A percentile compares a stretch with the other conserved stretches of the same genome.
Evolutionary conservation across 2,329 filamentous ascomycete species (phyloP).

Genomic region (Arthrobotrys pseudoclavata): DNA sequence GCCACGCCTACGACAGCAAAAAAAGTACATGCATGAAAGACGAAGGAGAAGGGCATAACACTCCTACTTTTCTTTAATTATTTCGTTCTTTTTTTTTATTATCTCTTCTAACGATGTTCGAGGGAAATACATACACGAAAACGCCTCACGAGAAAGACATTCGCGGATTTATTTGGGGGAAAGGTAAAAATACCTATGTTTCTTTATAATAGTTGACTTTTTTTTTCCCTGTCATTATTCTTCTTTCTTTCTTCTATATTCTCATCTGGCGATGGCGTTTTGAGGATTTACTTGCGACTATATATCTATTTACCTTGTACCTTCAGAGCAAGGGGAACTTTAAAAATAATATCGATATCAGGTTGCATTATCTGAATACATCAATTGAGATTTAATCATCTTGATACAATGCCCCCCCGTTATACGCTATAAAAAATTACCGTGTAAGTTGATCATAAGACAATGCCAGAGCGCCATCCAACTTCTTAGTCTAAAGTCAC

Average conservation of each 20-base stretch:
- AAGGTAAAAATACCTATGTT: not conserved
- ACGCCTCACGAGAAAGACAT: slow-evolving; percentile 1
- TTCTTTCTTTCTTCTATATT: not conserved
- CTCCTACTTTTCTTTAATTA: not conserved
- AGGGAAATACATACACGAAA: not conserved
- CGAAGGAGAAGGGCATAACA: not conserved
- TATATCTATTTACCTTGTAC: not conserved
- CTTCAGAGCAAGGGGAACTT: not conserved
- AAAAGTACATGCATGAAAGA: not conserved
- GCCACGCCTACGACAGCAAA: not conserved
- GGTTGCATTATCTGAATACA: not conserved
- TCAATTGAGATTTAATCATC: too few relatives aligned
- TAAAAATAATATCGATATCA: not conserved
- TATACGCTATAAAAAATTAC: too few relatives aligned
- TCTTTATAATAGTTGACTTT: not conserved
- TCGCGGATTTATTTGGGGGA: not conserved
- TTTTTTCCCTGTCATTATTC: not conserved
- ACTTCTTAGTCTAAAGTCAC: too few relatives aligned
- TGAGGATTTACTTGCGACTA: not conserved
- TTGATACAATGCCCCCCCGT: too few relatives aligned
- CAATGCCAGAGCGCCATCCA: too few relatives aligned
- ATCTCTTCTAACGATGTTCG: not conserved
- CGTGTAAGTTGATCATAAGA: too few relatives aligned
- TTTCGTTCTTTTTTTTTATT: not conserved
- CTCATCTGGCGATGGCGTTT: slow-evolving; percentile 32